These are phyloP conservation scores for Citrullus colocynthis DNA, from an alignment of 306 rosid genomes.

Conservation along the genomic window DNA sequence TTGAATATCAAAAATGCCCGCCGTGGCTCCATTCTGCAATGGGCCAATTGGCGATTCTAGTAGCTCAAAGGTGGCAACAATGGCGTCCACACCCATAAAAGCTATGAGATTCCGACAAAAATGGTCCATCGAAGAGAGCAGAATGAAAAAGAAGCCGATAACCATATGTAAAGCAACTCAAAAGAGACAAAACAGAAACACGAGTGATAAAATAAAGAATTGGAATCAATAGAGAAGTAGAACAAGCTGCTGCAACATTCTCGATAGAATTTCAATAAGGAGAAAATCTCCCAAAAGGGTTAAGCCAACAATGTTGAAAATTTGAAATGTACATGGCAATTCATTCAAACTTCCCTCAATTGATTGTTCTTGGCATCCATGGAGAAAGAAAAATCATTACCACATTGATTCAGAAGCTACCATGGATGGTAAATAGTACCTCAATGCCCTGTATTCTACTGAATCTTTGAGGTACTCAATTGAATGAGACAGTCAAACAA, in stretches of 20 bases:
- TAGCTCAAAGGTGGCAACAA: background rate
- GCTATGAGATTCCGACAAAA: background rate
- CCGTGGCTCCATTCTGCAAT: background rate
- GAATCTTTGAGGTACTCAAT: background rate
- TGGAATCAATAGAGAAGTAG: background rate
- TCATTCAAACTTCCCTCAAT: background rate
- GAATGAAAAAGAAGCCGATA: background rate
- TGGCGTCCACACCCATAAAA: background rate
- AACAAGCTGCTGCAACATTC: background rate
- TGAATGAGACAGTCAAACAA: background rate
- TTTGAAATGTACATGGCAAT: background rate
- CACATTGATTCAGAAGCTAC: background rate
- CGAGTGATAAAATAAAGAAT: background rate
- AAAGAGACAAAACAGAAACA: background rate
- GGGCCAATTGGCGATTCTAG: background rate
- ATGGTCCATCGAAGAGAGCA: background rate
- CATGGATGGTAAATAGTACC: background rate
- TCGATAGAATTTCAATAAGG: background rate
- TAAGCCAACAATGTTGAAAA: background rate
- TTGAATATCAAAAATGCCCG: background rate
- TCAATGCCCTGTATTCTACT: background rate
- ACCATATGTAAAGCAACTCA: background rate
- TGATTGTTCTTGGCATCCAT: background rate
- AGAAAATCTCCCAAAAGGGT: background rate
- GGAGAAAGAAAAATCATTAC: background rate